Evolutionary conservation across 345 rosid species (phyloP), one percentile per base, ranked within the genome.

Genomic region (Heritiera littoralis): DNA sequence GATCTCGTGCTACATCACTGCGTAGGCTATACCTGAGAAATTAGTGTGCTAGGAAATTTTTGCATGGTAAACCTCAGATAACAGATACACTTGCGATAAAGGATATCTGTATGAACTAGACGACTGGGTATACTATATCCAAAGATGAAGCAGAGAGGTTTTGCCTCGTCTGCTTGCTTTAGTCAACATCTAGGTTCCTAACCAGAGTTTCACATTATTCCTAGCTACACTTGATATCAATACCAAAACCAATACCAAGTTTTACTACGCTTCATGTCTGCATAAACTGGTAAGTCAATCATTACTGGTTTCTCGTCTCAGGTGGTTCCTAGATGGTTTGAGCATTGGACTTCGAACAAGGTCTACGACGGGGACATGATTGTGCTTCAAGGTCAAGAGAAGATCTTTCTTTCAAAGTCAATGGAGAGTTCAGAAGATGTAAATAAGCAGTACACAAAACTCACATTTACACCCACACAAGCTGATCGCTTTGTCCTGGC

Each of bases 311-410:
- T 70, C 28, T 71, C 10, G 14, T 82, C 18, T 43, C 85, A 95
- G 98, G 89, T 96, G 83, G 86, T 96, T 78, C 98, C 99, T 4
- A 89, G 99, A 84, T 94, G 99, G 98, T 95, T 85, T 10, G 99
- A 93, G 81, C 99, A 96, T 66, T 96, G 99, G 98, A 94, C 95
- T 20, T 94, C 99, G 0, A 94, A 94, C 80, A 89, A 93, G 85
- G 99, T 96, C 64, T 94, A 96, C 7, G 97, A 94, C n/a, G 98
- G 99, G 43, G 99, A 96, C 86, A 93, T 96, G 99, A 96, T 96
- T 5, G 97, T 96, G 71, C 97, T 96, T 76, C 99, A 96, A 38
- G 98, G 99, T 20, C 97, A 95, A 84, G 99, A 96, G 88, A 93
- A 91, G 85, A 75, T 89, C 52, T 91, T 96, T 48, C 97, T 90